Conservation (phyloP, 495 filamentous ascomycete species). For the Penicillium flavigenum region DNA sequence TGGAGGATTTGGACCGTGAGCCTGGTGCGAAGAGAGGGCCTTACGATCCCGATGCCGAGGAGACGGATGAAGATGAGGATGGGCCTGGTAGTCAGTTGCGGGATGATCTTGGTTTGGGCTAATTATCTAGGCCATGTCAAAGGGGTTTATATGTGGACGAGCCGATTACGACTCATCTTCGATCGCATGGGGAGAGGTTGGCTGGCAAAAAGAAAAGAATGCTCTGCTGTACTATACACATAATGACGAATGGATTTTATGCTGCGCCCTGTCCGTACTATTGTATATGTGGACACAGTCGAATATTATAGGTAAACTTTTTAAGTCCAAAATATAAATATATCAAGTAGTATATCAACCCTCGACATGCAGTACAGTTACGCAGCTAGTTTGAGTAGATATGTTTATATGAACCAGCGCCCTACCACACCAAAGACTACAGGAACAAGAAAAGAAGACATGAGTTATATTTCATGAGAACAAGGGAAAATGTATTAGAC, state of each 20-base stretch:
- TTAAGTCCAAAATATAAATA: background rate
- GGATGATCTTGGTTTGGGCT: constrained; percentile 44
- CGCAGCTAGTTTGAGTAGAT: background rate
- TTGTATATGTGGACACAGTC: background rate
- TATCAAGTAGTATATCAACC: background rate
- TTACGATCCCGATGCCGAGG: constrained; percentile 44
- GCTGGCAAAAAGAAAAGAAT: constrained; percentile 2
- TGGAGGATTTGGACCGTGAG: constrained; percentile 56
- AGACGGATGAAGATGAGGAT: constrained; percentile 46
- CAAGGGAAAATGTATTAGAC: background rate
- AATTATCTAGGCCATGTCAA: background rate
- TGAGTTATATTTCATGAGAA: background rate
- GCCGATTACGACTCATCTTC: background rate
- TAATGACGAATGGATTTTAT: constrained; percentile 28
- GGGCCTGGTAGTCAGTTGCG: constrained; percentile 45
- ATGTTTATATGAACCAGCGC: background rate
- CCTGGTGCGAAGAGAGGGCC: constrained; percentile 23
- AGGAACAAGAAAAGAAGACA: background rate
- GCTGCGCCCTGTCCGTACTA: no score
- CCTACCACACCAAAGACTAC: background rate
- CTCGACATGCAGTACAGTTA: background rate
- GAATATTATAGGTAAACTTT: background rate
- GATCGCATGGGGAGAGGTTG: background rate
- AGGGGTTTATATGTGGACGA: background rate
- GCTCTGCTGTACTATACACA: constrained; percentile 25